A percentile compares a stretch with the other conserved stretches of the same genome.
These are phyloP conservation scores for Didymella keratinophila DNA, from an alignment of 2,329 filamentous ascomycete genomes.

Conservation along the genomic window DNA sequence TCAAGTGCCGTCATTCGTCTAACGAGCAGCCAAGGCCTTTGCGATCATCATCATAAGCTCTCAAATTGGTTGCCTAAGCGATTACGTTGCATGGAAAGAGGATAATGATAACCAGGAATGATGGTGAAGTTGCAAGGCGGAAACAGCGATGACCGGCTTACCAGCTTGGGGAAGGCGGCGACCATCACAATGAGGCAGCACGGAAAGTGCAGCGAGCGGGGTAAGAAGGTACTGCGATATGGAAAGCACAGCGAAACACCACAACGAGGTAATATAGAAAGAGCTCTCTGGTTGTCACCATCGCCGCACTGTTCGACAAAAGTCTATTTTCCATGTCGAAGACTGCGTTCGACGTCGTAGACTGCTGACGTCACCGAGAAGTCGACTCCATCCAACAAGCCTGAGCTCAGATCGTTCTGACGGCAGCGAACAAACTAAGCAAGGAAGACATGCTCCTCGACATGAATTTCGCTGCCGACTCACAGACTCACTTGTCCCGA, in stretches of 20 bases:
- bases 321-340: background rate
- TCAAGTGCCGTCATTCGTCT: slow-evolving; percentile 1
- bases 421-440: background rate
- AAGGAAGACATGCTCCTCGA: background rate
- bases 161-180: slow-evolving; percentile 9
- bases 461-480: background rate
- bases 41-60: background rate
- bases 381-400: background rate
- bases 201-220: slow-evolving; percentile 18
- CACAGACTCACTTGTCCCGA: background rate
- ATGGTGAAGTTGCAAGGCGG: background rate
- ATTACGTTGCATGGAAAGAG: slow-evolving; percentile 1
- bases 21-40: background rate
- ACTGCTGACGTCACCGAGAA: background rate
- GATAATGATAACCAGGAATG: slow-evolving; percentile 4
- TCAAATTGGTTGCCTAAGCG: background rate
- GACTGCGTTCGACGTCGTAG: background rate
- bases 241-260: no score
- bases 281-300: no score
- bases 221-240: slow-evolving; percentile 5
- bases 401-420: background rate
- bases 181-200: background rate
- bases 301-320: background rate
- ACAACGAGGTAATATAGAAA: no score
- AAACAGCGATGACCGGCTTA: slow-evolving; percentile 3